phyloP scores from a whole-genome alignment of 192 early-diverging fungal species.

The Piromyces finnis region DNA sequence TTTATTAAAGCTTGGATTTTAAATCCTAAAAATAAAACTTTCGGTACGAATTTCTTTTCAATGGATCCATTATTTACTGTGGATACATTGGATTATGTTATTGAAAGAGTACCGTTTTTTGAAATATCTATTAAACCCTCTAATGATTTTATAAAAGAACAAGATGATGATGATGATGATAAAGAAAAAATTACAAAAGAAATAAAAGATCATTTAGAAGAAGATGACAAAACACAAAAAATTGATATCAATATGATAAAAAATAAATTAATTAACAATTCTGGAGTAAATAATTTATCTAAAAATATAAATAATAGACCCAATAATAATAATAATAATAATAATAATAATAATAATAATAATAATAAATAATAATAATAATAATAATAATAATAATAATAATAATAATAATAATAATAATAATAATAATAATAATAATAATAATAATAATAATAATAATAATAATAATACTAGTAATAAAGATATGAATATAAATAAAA shows the following conservation, averaged over 20 bases:
- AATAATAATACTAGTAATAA: not conserved
- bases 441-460: not conserved
- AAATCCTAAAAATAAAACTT: not conserved
- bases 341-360: too few relatives aligned
- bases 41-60: not conserved
- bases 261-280: not conserved
- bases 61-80: not conserved
- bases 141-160: not conserved
- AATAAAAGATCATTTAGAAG: too few relatives aligned
- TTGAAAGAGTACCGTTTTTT: not conserved
- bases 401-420: not conserved
- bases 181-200: not conserved
- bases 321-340: not conserved
- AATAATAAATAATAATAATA: too few relatives aligned
- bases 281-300: not conserved
- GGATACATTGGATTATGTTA: not conserved
- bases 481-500: too few relatives aligned
- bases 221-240: not conserved
- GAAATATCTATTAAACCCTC: not conserved
- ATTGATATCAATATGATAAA: not conserved
- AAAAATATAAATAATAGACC: not conserved
- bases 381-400: too few relatives aligned
- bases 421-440: not conserved
- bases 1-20: not conserved
- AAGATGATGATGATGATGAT: not conserved